Conservation (phyloP, 495 filamentous ascomycete genomes). For the Podospora bellae-mahoneyi region DNA sequence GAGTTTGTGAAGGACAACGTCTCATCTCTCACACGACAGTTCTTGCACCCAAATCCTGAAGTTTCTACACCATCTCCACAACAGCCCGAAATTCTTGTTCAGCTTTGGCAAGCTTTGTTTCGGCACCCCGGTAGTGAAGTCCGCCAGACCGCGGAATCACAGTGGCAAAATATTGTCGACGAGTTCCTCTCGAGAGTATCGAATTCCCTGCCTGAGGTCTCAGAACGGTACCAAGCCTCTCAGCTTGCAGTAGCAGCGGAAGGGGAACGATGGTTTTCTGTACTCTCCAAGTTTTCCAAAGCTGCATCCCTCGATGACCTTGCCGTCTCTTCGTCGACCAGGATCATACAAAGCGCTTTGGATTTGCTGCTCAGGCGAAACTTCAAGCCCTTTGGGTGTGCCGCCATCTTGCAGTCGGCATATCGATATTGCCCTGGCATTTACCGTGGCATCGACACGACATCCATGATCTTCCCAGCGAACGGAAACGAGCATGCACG, state of each 20-base stretch:
- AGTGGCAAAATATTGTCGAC: slow-evolving; percentile 55
- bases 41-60: slow-evolving; percentile 38
- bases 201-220: slow-evolving; percentile 71
- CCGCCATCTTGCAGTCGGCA: slow-evolving; percentile 55
- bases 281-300: slow-evolving; percentile 39
- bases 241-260: slow-evolving; percentile 61
- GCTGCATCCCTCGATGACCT: slow-evolving; percentile 9
- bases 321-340: slow-evolving; percentile 18
- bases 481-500: slow-evolving; percentile 22
- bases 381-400: slow-evolving; percentile 80
- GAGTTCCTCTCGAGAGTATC: slow-evolving; percentile 59
- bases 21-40: slow-evolving; percentile 40
- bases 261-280: slow-evolving; percentile 58
- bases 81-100: slow-evolving; percentile 31
- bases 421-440: slow-evolving; percentile 31
- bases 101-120: slow-evolving; percentile 29
- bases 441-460: slow-evolving; percentile 21
- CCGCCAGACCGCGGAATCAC: slow-evolving; percentile 16
- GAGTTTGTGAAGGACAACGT: slow-evolving; percentile 46
- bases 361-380: slow-evolving; percentile 51
- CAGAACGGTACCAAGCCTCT: slow-evolving; percentile 67
- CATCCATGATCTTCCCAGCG: slow-evolving; percentile 23
- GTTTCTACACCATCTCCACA: slow-evolving; percentile 34
- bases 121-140: slow-evolving; percentile 27
- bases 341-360: slow-evolving; percentile 34